Evolutionary conservation across 768 basidiomycete genomes (phyloP).

Genomic region (Phylloporus rhodoxanthus): DNA sequence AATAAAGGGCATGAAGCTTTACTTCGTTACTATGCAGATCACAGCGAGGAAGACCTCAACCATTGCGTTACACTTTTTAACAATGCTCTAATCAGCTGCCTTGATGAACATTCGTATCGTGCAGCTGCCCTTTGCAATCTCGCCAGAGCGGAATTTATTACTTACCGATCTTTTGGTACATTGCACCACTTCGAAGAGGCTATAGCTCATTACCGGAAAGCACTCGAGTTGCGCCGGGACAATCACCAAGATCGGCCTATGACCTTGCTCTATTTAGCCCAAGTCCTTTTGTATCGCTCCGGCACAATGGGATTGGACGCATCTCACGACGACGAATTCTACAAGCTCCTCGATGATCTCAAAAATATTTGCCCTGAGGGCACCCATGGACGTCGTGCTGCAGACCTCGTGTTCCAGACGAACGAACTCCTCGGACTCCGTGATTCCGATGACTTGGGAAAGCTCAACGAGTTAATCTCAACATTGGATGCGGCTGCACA

Average conservation of each 20-base stretch:
- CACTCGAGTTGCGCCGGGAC: slow-evolving; percentile 3
- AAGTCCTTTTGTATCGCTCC: not conserved
- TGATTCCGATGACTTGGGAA: not conserved
- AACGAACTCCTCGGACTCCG: not conserved
- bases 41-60: not conserved
- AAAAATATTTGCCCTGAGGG: not conserved
- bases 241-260: slow-evolving; percentile 5
- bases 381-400: not conserved
- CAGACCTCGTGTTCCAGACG: not conserved
- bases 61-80: slow-evolving; percentile 1
- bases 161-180: not conserved
- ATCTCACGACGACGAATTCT: not conserved
- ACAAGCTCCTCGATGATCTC: not conserved
- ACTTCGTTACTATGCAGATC: not conserved
- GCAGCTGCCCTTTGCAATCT: slow-evolving; percentile 12
- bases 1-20: not conserved
- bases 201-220: not conserved
- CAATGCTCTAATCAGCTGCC: not conserved
- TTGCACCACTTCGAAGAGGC: not conserved
- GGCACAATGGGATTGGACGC: not conserved
- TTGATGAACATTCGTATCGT: not conserved
- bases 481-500: not conserved
- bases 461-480: not conserved
- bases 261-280: slow-evolving; percentile 5
- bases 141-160: slow-evolving; percentile 4